Evolutionary conservation across 208 protist genomes (phyloP).

Genomic region (Lotmaria passim): DNA sequence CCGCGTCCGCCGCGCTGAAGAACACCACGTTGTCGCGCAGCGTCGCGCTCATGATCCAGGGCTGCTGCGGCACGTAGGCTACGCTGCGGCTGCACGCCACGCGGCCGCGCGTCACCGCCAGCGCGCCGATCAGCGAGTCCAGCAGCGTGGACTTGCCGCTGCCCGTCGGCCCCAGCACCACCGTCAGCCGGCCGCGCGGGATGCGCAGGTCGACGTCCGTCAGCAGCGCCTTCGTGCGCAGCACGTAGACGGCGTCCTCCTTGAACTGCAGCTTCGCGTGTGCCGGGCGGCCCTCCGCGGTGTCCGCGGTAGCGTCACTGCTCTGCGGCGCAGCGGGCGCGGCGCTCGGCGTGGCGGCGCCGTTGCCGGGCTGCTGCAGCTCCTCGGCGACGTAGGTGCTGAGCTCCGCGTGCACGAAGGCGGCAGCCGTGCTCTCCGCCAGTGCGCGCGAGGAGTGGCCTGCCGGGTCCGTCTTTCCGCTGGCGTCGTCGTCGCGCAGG

Average conservation of each 20-base stretch:
- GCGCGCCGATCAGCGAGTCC: slow-evolving; percentile 46
- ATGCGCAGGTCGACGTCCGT: slow-evolving; percentile 46
- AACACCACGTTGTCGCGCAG: slow-evolving; percentile 94
- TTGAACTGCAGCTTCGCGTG: background rate
- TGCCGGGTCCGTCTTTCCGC: slow-evolving; percentile 26
- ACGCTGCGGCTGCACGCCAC: slow-evolving; percentile 40
- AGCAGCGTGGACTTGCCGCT: slow-evolving; percentile 67
- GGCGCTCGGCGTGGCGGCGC: slow-evolving; percentile 4
- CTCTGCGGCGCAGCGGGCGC: background rate
- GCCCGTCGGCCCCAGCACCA: slow-evolving; percentile 54
- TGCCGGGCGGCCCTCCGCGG: background rate
- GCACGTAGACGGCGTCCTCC: background rate
- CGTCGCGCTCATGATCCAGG: slow-evolving; percentile 92
- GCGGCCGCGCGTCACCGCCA: slow-evolving; percentile 43
- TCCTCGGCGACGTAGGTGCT: slow-evolving; percentile 52
- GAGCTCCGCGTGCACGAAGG: slow-evolving; percentile 46
- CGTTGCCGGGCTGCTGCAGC: slow-evolving; percentile 34
- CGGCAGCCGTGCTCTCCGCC: slow-evolving; percentile 16
- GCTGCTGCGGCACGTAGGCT: slow-evolving; percentile 89
- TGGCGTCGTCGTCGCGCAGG: background rate
- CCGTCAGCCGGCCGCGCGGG: slow-evolving; percentile 21
- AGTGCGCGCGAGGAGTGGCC: background rate
- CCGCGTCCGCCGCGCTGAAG: slow-evolving; percentile 59
- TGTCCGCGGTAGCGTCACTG: background rate
- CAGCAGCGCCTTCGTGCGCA: slow-evolving; percentile 30